Evolutionary conservation across 2,329 filamentous ascomycete species (phyloP).

Genomic region (Cladosporium oxysporum): DNA sequence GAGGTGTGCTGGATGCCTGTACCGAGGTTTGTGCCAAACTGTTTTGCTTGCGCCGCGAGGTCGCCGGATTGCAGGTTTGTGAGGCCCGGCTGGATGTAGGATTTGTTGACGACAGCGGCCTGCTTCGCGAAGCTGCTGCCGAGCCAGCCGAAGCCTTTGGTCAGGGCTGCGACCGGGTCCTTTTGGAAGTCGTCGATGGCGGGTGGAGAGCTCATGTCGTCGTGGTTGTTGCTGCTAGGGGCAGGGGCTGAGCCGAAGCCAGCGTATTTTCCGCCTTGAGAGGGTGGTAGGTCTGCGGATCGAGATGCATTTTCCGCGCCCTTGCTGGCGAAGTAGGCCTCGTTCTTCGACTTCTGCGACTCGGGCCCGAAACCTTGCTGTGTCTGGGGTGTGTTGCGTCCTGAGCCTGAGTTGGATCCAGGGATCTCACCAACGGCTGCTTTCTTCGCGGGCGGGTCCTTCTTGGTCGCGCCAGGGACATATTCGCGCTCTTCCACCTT

Average conservation of each 20-base stretch:
- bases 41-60: slow-evolving; percentile 60
- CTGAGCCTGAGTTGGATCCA: slow-evolving; percentile 14
- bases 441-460: slow-evolving; percentile 15
- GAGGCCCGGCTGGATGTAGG: slow-evolving; percentile 89
- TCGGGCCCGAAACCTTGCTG: slow-evolving; percentile 23
- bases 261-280: slow-evolving; percentile 86
- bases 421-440: slow-evolving; percentile 17
- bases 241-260: slow-evolving; percentile 83
- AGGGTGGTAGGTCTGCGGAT: slow-evolving; percentile 74
- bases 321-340: slow-evolving; percentile 85
- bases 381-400: slow-evolving; percentile 28
- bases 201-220: slow-evolving; percentile 51
- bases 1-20: slow-evolving; percentile 67
- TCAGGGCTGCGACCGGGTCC: slow-evolving; percentile 84
- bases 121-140: slow-evolving; percentile 83
- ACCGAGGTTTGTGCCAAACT: slow-evolving; percentile 52
- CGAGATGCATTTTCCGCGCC: slow-evolving; percentile 80
- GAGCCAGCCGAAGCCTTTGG: slow-evolving; percentile 94
- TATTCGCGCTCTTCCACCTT: slow-evolving; percentile 89
- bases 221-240: slow-evolving; percentile 42
- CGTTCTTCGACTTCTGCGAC: slow-evolving; percentile 65
- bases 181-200: slow-evolving; percentile 86
- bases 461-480: slow-evolving; percentile 53
- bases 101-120: slow-evolving; percentile 86
- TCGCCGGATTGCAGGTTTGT: slow-evolving; percentile 70